Evolutionary conservation across 2,329 filamentous ascomycete genomes (phyloP).

Genomic region (Thielaviopsis musarum): DNA sequence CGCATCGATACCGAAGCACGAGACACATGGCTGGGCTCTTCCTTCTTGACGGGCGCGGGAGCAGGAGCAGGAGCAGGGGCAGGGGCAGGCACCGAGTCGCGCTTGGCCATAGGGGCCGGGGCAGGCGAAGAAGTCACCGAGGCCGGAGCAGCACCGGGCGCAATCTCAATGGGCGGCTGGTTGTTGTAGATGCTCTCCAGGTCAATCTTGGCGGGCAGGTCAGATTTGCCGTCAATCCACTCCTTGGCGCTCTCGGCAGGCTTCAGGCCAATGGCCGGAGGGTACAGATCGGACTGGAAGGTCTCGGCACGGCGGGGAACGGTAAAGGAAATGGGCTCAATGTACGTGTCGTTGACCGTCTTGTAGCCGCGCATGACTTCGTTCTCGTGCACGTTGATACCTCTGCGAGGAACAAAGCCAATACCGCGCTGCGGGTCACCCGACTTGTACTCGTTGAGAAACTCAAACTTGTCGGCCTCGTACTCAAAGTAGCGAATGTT

Average conservation of each 20-base stretch:
- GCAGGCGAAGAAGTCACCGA: conserved; percentile 5
- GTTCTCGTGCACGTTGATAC: conserved; percentile 91
- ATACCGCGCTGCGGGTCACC: conserved; percentile 83
- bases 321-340: conserved; percentile 95
- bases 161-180: conserved; percentile 58
- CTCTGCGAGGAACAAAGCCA: conserved; percentile 86
- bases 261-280: conserved; percentile 64
- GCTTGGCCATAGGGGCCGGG: conserved; percentile 25
- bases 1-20: conserved; percentile 38
- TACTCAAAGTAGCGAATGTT: conserved; percentile 99
- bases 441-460: conserved; percentile 95
- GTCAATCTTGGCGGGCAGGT: conserved; percentile 76
- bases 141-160: conserved; percentile 22
- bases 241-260: conserved; percentile 65
- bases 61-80: conserved; percentile 23
- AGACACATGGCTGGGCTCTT: conserved; percentile 15
- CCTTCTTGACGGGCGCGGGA: conserved; percentile 19
- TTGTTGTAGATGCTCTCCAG: conserved; percentile 86
- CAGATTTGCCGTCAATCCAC: conserved; percentile 77
- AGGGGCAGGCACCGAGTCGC: conserved; percentile 13
- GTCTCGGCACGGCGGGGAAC: conserved; percentile 84
- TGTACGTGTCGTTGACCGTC: conserved; percentile 84
- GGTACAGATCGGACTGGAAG: conserved; percentile 95
- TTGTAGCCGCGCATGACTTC: conserved; percentile 94
- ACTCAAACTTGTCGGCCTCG: conserved; percentile 97